phyloP scores from a whole-genome alignment of 2,329 filamentous ascomycete species.

The Leptodontidium sp. region DNA sequence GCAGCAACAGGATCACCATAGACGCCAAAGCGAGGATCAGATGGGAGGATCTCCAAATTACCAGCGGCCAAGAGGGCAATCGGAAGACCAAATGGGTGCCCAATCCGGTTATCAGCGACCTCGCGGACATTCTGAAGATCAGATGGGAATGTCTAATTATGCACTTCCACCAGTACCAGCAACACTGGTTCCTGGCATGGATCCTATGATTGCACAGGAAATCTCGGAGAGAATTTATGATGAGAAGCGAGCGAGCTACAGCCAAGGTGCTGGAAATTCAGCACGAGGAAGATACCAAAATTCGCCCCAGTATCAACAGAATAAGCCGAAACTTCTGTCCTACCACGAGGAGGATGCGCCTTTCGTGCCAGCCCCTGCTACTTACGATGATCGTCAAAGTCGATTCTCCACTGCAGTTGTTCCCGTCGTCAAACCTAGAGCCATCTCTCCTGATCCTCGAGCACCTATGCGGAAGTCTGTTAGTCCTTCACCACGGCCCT shows the following conservation, averaged over 20 bases:
- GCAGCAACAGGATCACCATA: constrained; percentile 31
- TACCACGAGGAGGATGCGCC: constrained; percentile 39
- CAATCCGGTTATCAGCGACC: constrained; percentile 25
- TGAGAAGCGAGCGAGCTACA: constrained; percentile 60
- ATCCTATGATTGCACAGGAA: constrained; percentile 63
- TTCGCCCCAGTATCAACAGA: constrained; percentile 40
- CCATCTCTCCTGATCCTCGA: constrained; percentile 41
- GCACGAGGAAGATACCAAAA: constrained; percentile 50
- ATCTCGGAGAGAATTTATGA: constrained; percentile 65
- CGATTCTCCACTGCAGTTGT: constrained; percentile 40
- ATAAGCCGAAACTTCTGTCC: constrained; percentile 37
- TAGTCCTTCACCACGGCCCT: constrained; percentile 69
- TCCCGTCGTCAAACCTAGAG: constrained; percentile 45
- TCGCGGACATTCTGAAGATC: constrained; percentile 39
- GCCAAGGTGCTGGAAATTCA: constrained; percentile 50
- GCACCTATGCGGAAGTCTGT: constrained; percentile 74
- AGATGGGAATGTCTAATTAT: constrained; percentile 45
- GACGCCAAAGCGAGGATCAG: constrained; percentile 6
- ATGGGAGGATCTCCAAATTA: constrained; percentile 14
- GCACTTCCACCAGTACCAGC: constrained; percentile 59
- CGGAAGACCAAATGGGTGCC: constrained; percentile 11
- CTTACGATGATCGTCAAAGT: constrained; percentile 44
- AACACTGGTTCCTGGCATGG: constrained; percentile 67
- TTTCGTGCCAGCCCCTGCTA: constrained; percentile 38
- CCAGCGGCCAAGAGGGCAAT: constrained; percentile 18